These are phyloP conservation scores for Lasiodiplodia theobromae DNA, from an alignment of 2,329 filamentous ascomycete genomes.

Conservation along the genomic window DNA sequence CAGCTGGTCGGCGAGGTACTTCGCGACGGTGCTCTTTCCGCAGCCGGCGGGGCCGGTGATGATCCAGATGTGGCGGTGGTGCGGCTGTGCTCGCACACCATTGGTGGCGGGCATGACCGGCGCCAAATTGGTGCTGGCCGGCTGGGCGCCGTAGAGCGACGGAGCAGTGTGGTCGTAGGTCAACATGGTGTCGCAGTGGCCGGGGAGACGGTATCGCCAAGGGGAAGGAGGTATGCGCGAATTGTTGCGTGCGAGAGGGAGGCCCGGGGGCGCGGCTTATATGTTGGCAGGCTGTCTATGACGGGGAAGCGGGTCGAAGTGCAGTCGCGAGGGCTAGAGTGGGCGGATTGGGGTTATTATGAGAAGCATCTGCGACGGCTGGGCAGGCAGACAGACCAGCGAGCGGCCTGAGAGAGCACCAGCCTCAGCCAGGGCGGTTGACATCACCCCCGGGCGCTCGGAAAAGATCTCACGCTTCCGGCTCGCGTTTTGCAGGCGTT, in stretches of 20 bases:
- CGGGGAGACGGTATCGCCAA: neutral
- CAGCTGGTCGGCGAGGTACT: constrained; percentile 53
- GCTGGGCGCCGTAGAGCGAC: constrained; percentile 28
- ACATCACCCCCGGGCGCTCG: constrained; percentile 27
- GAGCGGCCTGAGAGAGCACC: constrained; percentile 14
- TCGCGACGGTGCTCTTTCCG: constrained; percentile 61
- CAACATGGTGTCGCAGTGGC: constrained; percentile 30
- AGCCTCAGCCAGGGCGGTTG: constrained; percentile 29
- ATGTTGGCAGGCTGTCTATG: constrained; percentile 1
- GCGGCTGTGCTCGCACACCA: constrained; percentile 35
- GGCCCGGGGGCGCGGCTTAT: constrained; percentile 18
- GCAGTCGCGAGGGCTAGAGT: constrained; percentile 12
- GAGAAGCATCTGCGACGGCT: constrained; percentile 17
- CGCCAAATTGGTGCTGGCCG: constrained; percentile 21
- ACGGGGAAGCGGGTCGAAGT: constrained; percentile 26
- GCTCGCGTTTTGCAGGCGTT: constrained; percentile 12
- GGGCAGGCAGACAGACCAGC: constrained; percentile 26
- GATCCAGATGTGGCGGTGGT: constrained; percentile 58
- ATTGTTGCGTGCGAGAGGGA: constrained; percentile 2
- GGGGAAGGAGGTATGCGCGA: constrained; percentile 13
- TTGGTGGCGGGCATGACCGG: constrained; percentile 24
- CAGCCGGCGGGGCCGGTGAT: constrained; percentile 62
- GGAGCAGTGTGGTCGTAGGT: constrained; percentile 32
- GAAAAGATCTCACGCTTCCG: constrained; percentile 26
- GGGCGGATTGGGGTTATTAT: constrained; percentile 26